Evolutionary conservation across 768 basidiomycete genomes (phyloP).

Genomic region (Cyathus striatus): DNA sequence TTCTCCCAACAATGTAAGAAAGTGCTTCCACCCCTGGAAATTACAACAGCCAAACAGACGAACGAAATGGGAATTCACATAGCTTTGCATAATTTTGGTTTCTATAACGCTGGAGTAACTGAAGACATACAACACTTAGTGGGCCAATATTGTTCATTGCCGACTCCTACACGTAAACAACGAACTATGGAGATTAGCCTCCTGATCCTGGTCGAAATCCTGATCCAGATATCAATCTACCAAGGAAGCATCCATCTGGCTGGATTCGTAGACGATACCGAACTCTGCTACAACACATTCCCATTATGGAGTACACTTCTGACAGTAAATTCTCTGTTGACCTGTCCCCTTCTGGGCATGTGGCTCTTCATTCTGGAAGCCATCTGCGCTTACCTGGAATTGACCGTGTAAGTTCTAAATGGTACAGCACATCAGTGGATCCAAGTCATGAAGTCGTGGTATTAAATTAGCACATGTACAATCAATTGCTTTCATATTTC

Average conservation of each 20-base stretch:
- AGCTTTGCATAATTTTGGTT: constrained; percentile 18
- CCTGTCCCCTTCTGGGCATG: constrained; percentile 23
- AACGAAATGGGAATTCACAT: constrained; percentile 6
- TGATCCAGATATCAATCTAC: neutral
- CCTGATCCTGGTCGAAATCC: neutral
- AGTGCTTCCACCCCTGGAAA: constrained; percentile 55
- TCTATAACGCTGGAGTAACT: constrained; percentile 37
- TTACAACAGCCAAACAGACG: constrained; percentile 17
- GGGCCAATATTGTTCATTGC: constrained; percentile 21
- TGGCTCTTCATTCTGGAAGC: constrained; percentile 13
- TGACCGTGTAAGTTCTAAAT: constrained; percentile 24
- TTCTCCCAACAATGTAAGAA: constrained; percentile 52
- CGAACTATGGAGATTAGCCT: constrained; percentile 6
- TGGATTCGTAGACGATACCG: constrained; percentile 55
- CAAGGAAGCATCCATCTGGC: constrained; percentile 31
- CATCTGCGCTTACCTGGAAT: constrained; percentile 20
- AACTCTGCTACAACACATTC: constrained; percentile 54
- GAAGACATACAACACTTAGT: constrained; percentile 43
- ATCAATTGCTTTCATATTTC: neutral
- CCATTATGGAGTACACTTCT: constrained; percentile 23
- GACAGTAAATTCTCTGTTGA: constrained; percentile 24
- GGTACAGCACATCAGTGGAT: constrained; percentile 20
- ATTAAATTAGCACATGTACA: neutral
- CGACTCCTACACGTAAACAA: constrained; percentile 29
- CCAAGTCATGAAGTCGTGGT: neutral